These are phyloP conservation scores for Parasitella parasitica DNA, from an alignment of 371 early-diverging fungal species.

Conservation along the genomic window DNA sequence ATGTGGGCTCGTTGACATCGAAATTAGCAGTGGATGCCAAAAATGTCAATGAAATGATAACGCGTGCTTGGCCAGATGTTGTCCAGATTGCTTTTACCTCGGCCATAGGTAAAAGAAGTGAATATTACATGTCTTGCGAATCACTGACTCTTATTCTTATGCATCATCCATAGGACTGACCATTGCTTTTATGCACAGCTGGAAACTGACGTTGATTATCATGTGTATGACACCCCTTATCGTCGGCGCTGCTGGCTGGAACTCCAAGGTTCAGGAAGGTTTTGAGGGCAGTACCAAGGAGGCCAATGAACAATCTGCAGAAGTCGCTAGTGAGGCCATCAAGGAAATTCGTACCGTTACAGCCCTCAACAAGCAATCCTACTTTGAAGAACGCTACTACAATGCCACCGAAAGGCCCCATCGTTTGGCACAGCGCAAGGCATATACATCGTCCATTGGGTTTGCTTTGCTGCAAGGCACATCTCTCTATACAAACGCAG, in stretches of 20 bases:
- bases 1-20: slow-evolving; percentile 79
- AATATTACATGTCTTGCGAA: neutral
- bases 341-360: slow-evolving; percentile 86
- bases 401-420: slow-evolving; percentile 66
- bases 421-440: slow-evolving; percentile 54
- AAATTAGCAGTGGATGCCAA: slow-evolving; percentile 81
- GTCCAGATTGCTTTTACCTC: slow-evolving; percentile 54
- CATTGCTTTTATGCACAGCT: slow-evolving; percentile 51
- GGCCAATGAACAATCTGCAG: slow-evolving; percentile 70
- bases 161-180: slow-evolving; percentile 28
- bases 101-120: slow-evolving; percentile 24
- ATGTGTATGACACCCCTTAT: slow-evolving; percentile 54
- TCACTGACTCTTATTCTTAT: neutral
- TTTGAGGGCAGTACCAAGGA: slow-evolving; percentile 60
- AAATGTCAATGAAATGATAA: slow-evolving; percentile 64
- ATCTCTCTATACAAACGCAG: slow-evolving; percentile 61
- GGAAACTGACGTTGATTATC: slow-evolving; percentile 61
- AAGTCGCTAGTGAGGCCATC: slow-evolving; percentile 83
- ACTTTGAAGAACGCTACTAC: slow-evolving; percentile 61
- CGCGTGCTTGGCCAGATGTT: slow-evolving; percentile 62
- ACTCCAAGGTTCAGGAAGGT: slow-evolving; percentile 42
- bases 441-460: slow-evolving; percentile 57
- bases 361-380: slow-evolving; percentile 72
- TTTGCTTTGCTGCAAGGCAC: slow-evolving; percentile 68
- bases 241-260: slow-evolving; percentile 40